These are phyloP conservation scores for Mimosa pudica DNA, from an alignment of 306 rosid genomes.

Conservation along the genomic window DNA sequence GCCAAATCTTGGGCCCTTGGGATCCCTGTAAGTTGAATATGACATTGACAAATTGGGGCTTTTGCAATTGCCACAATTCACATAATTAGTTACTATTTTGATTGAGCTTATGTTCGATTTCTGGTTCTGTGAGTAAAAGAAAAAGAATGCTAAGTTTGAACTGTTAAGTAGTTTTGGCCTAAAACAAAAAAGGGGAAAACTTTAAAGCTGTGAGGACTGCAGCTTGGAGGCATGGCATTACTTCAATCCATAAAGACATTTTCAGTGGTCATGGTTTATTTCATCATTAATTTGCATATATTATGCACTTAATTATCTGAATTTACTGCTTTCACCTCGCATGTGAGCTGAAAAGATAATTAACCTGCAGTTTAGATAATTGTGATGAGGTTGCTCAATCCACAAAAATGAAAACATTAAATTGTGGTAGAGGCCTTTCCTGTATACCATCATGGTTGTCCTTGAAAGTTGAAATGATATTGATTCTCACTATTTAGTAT, in stretches of 20 bases:
- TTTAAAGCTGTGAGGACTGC: not conserved
- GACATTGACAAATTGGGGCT: not conserved
- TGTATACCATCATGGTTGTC: not conserved
- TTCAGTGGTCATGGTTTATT: conserved; percentile 1
- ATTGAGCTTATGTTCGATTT: not conserved
- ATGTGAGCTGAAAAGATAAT: not conserved
- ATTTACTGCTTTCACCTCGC: not conserved
- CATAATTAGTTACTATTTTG: not conserved
- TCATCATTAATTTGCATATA: not conserved
- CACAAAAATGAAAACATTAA: not conserved
- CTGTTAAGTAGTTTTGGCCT: conserved; percentile 19
- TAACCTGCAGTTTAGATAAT: not conserved
- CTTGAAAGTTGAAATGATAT: not conserved
- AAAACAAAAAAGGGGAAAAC: not conserved
- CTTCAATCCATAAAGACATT: conserved; percentile 17
- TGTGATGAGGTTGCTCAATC: conserved; percentile 9
- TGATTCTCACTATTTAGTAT: conserved; percentile 5
- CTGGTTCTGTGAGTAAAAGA: not conserved
- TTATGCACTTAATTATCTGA: not conserved
- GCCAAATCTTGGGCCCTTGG: conserved; percentile 92
- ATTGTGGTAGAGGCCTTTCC: not conserved
- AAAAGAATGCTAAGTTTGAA: not conserved
- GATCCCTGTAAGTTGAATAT: conserved; percentile 69
- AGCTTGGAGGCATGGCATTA: conserved; percentile 8
- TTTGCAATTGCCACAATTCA: not conserved